Percentiles rank a stretch among this genome's conserved stretches.
These are phyloP conservation scores for Phascolomyces articulosus DNA, from an alignment of 371 early-diverging fungal genomes.

Conservation along the genomic window DNA sequence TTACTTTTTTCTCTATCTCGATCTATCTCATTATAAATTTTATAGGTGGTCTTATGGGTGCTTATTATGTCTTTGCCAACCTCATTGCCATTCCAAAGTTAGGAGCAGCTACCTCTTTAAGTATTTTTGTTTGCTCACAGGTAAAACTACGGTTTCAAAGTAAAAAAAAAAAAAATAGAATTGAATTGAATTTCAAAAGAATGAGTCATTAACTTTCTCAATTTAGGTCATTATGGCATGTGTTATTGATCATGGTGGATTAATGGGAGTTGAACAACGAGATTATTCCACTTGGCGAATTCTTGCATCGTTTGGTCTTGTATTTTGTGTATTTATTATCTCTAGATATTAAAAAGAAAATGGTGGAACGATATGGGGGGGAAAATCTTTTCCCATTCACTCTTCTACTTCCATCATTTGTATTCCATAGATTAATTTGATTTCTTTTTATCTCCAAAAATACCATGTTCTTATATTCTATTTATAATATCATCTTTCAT, in stretches of 20 bases:
- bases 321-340: constrained; percentile 52
- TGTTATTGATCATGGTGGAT: constrained; percentile 26
- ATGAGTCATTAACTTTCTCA: no score
- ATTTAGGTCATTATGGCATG: constrained; percentile 30
- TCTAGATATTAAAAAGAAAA: constrained; percentile 14
- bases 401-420: no score
- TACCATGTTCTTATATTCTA: no score
- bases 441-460: no score
- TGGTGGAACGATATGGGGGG: neutral
- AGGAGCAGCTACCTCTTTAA: constrained; percentile 36
- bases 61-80: constrained; percentile 30
- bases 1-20: no score
- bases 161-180: neutral
- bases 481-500: no score
- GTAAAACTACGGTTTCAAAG: constrained; percentile 5
- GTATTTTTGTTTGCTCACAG: constrained; percentile 40
- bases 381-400: neutral
- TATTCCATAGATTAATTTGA: no score
- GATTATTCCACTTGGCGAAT: constrained; percentile 52
- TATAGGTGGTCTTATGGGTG: constrained; percentile 31
- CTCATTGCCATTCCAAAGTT: constrained; percentile 30
- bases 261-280: constrained; percentile 31
- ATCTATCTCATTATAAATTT: no score
- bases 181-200: no score
- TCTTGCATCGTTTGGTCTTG: constrained; percentile 50